Evolutionary conservation across 2,329 filamentous ascomycete genomes (phyloP).

Genomic region (Davidsoniella australis): DNA sequence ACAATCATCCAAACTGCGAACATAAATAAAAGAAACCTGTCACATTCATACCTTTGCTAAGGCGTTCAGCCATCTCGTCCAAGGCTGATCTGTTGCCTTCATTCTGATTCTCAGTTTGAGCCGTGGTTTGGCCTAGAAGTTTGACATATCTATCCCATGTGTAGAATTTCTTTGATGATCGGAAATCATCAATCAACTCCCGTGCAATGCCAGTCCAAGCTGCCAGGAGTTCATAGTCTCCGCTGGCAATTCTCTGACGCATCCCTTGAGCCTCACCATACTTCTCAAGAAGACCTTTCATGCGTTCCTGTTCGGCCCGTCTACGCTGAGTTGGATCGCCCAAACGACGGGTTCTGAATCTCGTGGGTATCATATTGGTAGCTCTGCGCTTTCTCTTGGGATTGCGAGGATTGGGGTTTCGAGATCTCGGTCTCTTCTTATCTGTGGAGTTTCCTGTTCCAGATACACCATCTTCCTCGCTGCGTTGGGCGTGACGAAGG

Average conservation of each 20-base stretch:
- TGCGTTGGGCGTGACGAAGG: conserved; percentile 37
- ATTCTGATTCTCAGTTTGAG: conserved; percentile 14
- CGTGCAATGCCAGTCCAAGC: conserved; percentile 42
- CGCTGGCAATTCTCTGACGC: conserved; percentile 25
- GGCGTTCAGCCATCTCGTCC: conserved; percentile 36
- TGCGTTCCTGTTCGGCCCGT: conserved; percentile 27
- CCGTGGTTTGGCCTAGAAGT: conserved; percentile 29
- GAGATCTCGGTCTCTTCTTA: conserved; percentile 43
- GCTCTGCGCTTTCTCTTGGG: conserved; percentile 58
- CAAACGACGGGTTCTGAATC: conserved; percentile 30
- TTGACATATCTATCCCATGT: conserved; percentile 48
- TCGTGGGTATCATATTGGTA: conserved; percentile 35
- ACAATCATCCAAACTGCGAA: neutral
- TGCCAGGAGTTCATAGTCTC: conserved; percentile 26
- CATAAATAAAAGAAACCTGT: neutral
- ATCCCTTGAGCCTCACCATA: conserved; percentile 28
- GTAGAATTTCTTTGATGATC: conserved; percentile 46
- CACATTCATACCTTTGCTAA: conserved; percentile 32
- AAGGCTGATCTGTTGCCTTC: conserved; percentile 26
- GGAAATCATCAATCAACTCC: conserved; percentile 45
- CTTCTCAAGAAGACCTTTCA: conserved; percentile 23
- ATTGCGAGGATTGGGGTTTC: conserved; percentile 51
- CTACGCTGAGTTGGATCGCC: conserved; percentile 27
- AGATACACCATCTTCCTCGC: conserved; percentile 55
- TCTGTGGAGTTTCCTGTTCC: conserved; percentile 54